Percentiles rank a stretch among this genome's conserved stretches.
Conservation (phyloP, 2,329 filamentous ascomycete genomes). For the Colletotrichum plurivorum region DNA sequence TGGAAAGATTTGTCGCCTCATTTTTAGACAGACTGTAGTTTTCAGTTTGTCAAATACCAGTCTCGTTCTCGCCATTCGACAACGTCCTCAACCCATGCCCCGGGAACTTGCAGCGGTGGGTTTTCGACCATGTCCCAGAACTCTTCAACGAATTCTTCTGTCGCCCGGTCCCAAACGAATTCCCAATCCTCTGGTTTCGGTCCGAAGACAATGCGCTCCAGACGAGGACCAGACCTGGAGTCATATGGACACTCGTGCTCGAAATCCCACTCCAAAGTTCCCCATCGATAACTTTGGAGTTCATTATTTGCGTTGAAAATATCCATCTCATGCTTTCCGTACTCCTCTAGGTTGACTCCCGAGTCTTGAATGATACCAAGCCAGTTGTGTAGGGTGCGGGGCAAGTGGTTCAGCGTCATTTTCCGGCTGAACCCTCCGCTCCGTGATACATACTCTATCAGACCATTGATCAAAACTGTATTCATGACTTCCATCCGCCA, state of each 20-base stretch:
- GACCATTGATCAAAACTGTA: no score
- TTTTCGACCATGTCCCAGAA: constrained; percentile 9
- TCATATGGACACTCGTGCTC: background rate
- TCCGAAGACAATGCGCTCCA: background rate
- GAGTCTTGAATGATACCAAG: background rate
- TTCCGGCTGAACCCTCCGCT: no score
- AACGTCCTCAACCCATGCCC: constrained; percentile 2
- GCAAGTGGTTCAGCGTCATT: accelerated
- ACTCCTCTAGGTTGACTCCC: background rate
- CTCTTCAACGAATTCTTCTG: background rate
- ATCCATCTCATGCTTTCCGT: background rate
- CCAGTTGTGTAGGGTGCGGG: background rate
- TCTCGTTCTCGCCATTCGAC: no score
- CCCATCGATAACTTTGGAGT: background rate
- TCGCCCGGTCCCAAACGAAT: background rate
- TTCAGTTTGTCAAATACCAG: no score
- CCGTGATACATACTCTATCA: no score
- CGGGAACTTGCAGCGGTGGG: background rate
- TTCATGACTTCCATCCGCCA: no score
- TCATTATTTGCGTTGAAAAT: background rate
- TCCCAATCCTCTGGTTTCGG: background rate
- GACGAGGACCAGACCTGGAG: background rate
- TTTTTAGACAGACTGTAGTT: no score
- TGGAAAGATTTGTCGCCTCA: no score
- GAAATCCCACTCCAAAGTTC: background rate